Conservation (phyloP, 352 stramenopile species). For the Phytopythium aichiense region DNA sequence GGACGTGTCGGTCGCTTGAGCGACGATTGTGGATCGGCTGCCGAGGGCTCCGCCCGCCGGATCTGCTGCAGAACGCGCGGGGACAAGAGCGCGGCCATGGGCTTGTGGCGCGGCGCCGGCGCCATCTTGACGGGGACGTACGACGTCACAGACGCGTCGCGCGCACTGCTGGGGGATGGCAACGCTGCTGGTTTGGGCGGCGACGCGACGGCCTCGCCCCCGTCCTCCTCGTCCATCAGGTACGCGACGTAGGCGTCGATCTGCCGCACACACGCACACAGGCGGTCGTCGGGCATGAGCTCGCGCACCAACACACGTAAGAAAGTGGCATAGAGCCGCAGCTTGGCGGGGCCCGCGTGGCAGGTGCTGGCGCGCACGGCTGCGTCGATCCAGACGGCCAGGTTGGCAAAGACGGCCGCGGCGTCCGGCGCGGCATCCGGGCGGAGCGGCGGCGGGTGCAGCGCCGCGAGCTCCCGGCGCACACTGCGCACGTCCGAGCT, state of each 20-base stretch:
- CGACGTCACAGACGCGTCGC: not conserved
- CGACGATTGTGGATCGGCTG: not conserved
- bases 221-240: conserved; percentile 1
- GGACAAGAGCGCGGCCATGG: conserved; percentile 16
- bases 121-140: conserved; percentile 5
- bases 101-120: not conserved
- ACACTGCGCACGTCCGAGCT: not conserved
- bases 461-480: not conserved
- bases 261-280: conserved; percentile 8
- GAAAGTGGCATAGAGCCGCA: conserved; percentile 25
- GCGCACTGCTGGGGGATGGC: not conserved
- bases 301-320: conserved; percentile 23
- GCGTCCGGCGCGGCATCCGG: not conserved
- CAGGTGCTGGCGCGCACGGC: conserved; percentile 9
- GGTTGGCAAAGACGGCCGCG: conserved; percentile 23
- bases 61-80: conserved; percentile 9
- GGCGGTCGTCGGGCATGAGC: conserved; percentile 13
- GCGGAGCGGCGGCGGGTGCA: not conserved
- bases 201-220: not conserved
- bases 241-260: conserved; percentile 27
- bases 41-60: not conserved
- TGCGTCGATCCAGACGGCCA: conserved; percentile 38
- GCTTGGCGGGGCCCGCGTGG: conserved; percentile 33
- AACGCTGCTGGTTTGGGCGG: not conserved
- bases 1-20: not conserved